Percentiles rank a stretch among this genome's conserved stretches.
phyloP scores from a whole-genome alignment of 2,329 filamentous ascomycete species.

The Seiridium cupressi region DNA sequence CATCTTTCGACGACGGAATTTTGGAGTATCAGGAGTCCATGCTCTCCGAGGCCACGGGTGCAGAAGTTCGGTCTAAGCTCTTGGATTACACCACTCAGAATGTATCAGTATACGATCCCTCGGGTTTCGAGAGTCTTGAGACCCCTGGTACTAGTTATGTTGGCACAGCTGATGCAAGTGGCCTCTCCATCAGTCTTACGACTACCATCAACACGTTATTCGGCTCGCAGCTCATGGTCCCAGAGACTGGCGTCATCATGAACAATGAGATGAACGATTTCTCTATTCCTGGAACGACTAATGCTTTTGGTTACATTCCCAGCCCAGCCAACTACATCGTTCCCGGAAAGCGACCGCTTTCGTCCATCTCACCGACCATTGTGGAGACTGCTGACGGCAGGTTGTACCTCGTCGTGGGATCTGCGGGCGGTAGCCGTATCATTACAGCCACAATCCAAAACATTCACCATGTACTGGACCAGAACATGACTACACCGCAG shows the following conservation, averaged over 20 bases:
- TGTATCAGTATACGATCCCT: constrained; percentile 42
- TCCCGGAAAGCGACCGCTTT: constrained; percentile 75
- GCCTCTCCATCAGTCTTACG: constrained; percentile 73
- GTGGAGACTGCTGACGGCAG: constrained; percentile 67
- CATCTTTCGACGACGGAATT: constrained; percentile 62
- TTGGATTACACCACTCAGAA: constrained; percentile 36
- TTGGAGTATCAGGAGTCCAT: constrained; percentile 60
- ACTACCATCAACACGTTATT: constrained; percentile 82
- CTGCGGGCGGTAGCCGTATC: constrained; percentile 81
- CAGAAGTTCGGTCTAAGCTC: constrained; percentile 47
- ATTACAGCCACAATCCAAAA: constrained; percentile 81
- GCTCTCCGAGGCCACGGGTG: constrained; percentile 61
- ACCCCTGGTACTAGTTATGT: constrained; percentile 71
- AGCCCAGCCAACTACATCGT: constrained; percentile 72
- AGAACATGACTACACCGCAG: constrained; percentile 55
- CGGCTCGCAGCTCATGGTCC: constrained; percentile 72
- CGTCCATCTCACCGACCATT: constrained; percentile 75
- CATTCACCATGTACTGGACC: constrained; percentile 72
- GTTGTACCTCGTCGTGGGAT: constrained; percentile 71
- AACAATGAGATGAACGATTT: constrained; percentile 69
- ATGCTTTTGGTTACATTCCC: constrained; percentile 76
- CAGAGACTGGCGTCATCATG: constrained; percentile 79
- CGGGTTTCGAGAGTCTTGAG: constrained; percentile 43
- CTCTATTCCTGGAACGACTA: constrained; percentile 67
- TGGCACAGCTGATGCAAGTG: constrained; percentile 65